phyloP scores from a whole-genome alignment of 768 basidiomycete genomes.

The Boletus eberwhitei region DNA sequence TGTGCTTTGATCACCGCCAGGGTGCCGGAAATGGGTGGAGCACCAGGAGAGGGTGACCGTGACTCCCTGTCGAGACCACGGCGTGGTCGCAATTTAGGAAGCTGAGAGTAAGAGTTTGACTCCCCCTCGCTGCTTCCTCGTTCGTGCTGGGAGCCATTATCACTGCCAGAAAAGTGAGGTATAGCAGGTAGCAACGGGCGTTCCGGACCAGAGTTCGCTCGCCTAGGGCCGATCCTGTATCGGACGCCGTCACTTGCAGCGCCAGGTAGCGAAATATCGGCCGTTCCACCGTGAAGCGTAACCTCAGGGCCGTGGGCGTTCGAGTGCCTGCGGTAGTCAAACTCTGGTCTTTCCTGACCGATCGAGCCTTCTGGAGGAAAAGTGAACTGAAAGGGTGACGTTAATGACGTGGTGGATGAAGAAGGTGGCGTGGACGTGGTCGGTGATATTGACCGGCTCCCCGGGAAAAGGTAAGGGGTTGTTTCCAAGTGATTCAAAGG shows the following conservation, averaged over 20 bases:
- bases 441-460: slow-evolving; percentile 72
- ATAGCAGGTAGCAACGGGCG: slow-evolving; percentile 45
- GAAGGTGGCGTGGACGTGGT: slow-evolving; percentile 58
- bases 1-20: slow-evolving; percentile 90
- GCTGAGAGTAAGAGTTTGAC: slow-evolving; percentile 38
- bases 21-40: slow-evolving; percentile 65
- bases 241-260: slow-evolving; percentile 55
- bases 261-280: slow-evolving; percentile 60
- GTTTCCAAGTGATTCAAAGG: slow-evolving; percentile 49
- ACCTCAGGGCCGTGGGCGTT: slow-evolving; percentile 55
- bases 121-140: slow-evolving; percentile 58
- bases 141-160: slow-evolving; percentile 50
- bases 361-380: slow-evolving; percentile 52
- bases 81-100: slow-evolving; percentile 46
- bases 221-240: slow-evolving; percentile 52
- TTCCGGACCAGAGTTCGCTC: slow-evolving; percentile 48
- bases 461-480: slow-evolving; percentile 57
- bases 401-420: slow-evolving; percentile 58
- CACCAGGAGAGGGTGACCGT: slow-evolving; percentile 45
- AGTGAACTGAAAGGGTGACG: slow-evolving; percentile 64
- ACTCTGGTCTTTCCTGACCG: slow-evolving; percentile 57
- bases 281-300: slow-evolving; percentile 69
- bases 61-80: slow-evolving; percentile 46
- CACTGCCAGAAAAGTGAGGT: slow-evolving; percentile 48
- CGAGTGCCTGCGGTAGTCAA: slow-evolving; percentile 62